Conservation (phyloP, 1,284 basidiomycete species). For the Heterobasidion parviporum region DNA sequence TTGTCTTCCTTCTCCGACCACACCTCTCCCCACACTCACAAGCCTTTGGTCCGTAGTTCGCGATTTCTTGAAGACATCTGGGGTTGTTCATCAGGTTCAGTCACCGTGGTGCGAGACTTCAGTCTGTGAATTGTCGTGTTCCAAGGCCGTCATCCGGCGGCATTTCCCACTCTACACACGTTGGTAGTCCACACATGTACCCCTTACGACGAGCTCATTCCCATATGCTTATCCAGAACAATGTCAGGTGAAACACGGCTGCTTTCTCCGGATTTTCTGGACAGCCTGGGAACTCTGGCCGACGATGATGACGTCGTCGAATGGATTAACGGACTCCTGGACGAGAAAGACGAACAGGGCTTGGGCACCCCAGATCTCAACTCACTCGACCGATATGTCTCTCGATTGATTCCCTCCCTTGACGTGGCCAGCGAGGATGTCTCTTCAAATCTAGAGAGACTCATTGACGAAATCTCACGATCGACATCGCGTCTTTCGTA, state of each 20-base stretch:
- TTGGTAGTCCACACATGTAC: neutral
- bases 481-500: slow-evolving; percentile 84
- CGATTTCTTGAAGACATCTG: neutral
- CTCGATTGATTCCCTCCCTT: slow-evolving; percentile 64
- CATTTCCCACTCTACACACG: neutral
- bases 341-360: slow-evolving; percentile 17
- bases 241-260: neutral
- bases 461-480: slow-evolving; percentile 85
- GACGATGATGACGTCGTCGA: slow-evolving; percentile 40
- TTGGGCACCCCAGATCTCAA: slow-evolving; percentile 36
- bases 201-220: neutral
- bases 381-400: slow-evolving; percentile 67
- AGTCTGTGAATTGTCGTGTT: no score
- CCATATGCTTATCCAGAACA: neutral
- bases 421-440: slow-evolving; percentile 85
- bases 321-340: slow-evolving; percentile 61
- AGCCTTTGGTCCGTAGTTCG: neutral
- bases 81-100: neutral
- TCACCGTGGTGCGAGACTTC: neutral
- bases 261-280: slow-evolving; percentile 2
- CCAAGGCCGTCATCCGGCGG: no score
- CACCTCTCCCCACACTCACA: neutral
- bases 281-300: slow-evolving; percentile 21
- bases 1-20: neutral
- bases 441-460: slow-evolving; percentile 73